A percentile compares a stretch with the other conserved stretches of the same genome.
Evolutionary conservation across 2,329 filamentous ascomycete species (phyloP).

Genomic region (Penicillium sp.): DNA sequence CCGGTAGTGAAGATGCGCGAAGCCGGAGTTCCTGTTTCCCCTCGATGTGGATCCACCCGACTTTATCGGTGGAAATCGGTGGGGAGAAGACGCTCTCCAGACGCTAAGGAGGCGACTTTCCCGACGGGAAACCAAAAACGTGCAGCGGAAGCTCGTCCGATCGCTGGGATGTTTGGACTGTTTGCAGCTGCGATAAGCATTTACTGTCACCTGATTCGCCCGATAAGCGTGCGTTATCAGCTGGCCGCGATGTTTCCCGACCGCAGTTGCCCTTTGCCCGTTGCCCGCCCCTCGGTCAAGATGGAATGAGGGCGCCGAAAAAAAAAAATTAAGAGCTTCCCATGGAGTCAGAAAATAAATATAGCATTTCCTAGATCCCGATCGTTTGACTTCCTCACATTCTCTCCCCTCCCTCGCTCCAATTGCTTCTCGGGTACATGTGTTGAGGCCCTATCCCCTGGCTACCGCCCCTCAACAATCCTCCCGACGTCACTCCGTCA

Average conservation of each 20-base stretch:
- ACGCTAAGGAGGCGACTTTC: conserved; percentile 6
- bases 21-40: not conserved
- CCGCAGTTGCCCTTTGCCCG: not conserved
- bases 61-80: conserved; percentile 6
- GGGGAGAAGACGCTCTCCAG: not conserved
- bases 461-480: not conserved
- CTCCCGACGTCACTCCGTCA: conserved; percentile 13
- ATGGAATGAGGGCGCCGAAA: not conserved
- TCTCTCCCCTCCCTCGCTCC: not conserved
- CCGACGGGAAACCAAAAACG: conserved; percentile 20
- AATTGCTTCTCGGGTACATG: conserved; percentile 2
- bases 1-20: not conserved
- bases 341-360: conserved; percentile 9
- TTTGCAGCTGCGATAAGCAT: not conserved
- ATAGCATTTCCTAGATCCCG: conserved; percentile 9
- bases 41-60: conserved; percentile 7
- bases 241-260: conserved; percentile 10
- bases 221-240: conserved; percentile 13
- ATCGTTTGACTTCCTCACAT: not conserved
- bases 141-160: not conserved
- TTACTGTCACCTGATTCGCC: not conserved
- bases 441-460: conserved; percentile 9
- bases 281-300: conserved; percentile 16
- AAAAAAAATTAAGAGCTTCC: not conserved
- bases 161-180: not conserved